Base-by-base conservation (phyloP, 1,284 basidiomycete species). In the Psilocybe mexicana region DNA sequence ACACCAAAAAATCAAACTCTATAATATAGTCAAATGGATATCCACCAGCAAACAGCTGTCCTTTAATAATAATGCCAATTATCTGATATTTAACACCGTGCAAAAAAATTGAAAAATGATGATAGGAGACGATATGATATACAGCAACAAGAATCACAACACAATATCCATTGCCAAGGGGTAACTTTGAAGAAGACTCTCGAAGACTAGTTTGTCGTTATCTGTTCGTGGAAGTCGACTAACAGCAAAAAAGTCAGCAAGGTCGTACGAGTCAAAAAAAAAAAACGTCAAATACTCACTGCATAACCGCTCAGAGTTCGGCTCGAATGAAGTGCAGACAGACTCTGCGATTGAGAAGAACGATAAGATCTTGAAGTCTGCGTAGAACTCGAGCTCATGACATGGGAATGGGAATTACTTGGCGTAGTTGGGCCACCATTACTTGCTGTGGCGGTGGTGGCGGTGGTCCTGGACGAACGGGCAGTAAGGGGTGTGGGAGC, bases 401-500 rank as follows among this genome's bases (percentile, higher is more conserved):
- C 76, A 40, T 81, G 76, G 40, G 76, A 65, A 62, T 83, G 78
- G 4, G 74, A 72, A 35, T 77, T 80, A 67, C 77, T 81, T 7
- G 90, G 88, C 7, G 89, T 90, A 54, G 80, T 80, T 26, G 84
- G 79, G 23, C 81, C 79, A 24, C 74, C 75, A 55, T 81, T 80
- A 8, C 76, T 73, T 7, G 76, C 72, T 23, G 79, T 77, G 8
- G 30, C 72, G 24, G 79, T 72, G 24, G 79, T 77, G 8, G 30
- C 72, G 24, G 79, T 76, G 26, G 81, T 83, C 60, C 90, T 82
- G 6, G 84, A 76, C 14, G 82, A 79, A 49, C 90, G 86, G 59
- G 90, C 88, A 42, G 90, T 88, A 59, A 93, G 77, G 3, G 91
- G 91, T 1, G 91, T 92, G 3, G 91, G 91, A 10, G 90, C 92